Evolutionary conservation across 257 asterid species (phyloP), one percentile per base, ranked within the genome.

Genomic region (Datura wrightii): DNA sequence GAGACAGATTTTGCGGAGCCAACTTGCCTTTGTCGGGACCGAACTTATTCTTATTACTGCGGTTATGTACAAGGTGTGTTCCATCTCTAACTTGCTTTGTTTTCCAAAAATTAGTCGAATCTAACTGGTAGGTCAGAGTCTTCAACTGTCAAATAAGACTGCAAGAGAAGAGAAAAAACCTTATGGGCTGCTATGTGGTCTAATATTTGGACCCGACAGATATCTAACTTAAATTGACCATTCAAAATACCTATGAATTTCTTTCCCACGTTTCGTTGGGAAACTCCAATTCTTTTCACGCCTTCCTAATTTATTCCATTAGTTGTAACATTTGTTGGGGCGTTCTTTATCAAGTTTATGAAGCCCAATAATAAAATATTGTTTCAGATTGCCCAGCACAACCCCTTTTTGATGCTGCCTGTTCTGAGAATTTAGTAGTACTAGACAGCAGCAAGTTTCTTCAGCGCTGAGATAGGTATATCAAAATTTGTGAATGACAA

Each of bases 11-110:
- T 11, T 2, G 0, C 6, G 0, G 39, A 8, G 34, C 79, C 15
- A 39, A 62, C 59, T 0, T 88, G 90, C 85, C 86, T 83, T 80
- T 88, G 88, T 60, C 36, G 0, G 8, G 87, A 85, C 2, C 87
- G 79, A 1, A 34, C 50, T 62, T 52, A 10, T 37, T 48, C 80
- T 2, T 15, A 16, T 34, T 4, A 5, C 5, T 85, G 88, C 18
- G 10, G 67, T 16, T 15, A 3, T 1, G 42, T 0, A 74, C 36
- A 18, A 82, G 84, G 71, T 84, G 16, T 52, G 53, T 87, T 36
- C 87, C 36, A 39, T 66, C 76, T 56, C 83, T 44, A 48, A 41
- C 15, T 36, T 63, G 19, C 18, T 1, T 50, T 24, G 1, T 48
- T 50, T 76, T 13, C 81, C 60, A 48, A 74, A 44, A 14, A 14